Evolutionary conservation across 768 basidiomycete species (phyloP).

Genomic region (Russula brevipes): DNA sequence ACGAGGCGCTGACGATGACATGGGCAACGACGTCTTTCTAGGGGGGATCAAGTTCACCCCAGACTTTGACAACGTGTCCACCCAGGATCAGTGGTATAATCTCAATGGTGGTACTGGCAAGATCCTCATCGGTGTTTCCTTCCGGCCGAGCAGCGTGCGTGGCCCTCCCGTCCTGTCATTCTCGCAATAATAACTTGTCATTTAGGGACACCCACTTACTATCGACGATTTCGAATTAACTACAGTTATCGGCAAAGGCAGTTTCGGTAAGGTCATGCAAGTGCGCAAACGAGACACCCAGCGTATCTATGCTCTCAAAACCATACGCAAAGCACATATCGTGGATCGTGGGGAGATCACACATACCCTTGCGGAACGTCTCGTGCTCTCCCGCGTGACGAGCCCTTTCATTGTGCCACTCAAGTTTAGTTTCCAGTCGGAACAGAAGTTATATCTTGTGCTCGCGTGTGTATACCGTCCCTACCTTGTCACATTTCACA

Average conservation of each 20-base stretch:
- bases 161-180: neutral
- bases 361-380: conserved; percentile 92
- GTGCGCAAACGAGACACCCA: conserved; percentile 94
- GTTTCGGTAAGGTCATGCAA: conserved; percentile 99
- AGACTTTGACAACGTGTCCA: conserved; percentile 76
- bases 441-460: conserved; percentile 93
- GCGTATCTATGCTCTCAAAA: conserved; percentile 95
- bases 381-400: conserved; percentile 91
- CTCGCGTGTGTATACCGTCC: conserved; percentile 56
- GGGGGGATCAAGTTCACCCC: conserved; percentile 89
- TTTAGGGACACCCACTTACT: conserved; percentile 67
- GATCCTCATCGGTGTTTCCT: conserved; percentile 87
- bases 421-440: conserved; percentile 97
- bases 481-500: neutral
- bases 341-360: conserved; percentile 95
- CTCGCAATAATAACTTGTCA: neutral
- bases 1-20: conserved; percentile 75
- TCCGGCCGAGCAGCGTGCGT: conserved; percentile 65
- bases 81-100: conserved; percentile 84
- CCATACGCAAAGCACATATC: conserved; percentile 71
- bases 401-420: conserved; percentile 97
- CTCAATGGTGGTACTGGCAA: conserved; percentile 76
- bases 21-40: conserved; percentile 92
- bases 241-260: conserved; percentile 96
- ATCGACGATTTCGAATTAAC: conserved; percentile 94